A percentile compares a stretch with the other conserved stretches of the same genome.
phyloP scores from a whole-genome alignment of 139 green algal genomes.

The Eudorina sp. region DNA sequence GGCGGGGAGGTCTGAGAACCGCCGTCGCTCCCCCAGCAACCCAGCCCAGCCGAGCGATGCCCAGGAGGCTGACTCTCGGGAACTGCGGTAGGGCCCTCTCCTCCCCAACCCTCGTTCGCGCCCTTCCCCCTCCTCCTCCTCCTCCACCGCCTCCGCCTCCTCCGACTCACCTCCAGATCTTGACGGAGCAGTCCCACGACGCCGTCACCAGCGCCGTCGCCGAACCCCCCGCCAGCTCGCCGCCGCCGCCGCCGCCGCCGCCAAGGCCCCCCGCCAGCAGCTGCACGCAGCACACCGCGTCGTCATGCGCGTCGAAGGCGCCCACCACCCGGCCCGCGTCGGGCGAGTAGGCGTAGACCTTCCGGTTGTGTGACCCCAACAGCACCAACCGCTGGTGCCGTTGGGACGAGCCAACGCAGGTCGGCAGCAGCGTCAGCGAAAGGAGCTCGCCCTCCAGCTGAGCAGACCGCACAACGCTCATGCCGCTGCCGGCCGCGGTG shows the following conservation, averaged over 20 bases:
- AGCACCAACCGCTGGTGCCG: constrained; percentile 62
- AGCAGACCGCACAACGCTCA: constrained; percentile 45
- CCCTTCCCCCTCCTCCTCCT: too few species aligned
- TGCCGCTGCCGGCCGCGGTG: background rate
- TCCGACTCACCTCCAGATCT: constrained; percentile 63
- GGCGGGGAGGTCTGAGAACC: too few species aligned
- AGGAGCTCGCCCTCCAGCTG: constrained; percentile 64
- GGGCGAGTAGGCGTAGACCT: constrained; percentile 67
- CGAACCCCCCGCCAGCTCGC: background rate
- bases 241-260: background rate
- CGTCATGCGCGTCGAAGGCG: constrained; percentile 73
- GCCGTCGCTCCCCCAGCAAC: too few species aligned
- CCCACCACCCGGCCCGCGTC: constrained; percentile 69
- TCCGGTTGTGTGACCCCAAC: constrained; percentile 70
- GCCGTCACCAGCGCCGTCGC: constrained; percentile 58
- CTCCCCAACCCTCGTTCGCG: too few species aligned
- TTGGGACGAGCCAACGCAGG: background rate
- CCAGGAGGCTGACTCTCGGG: too few species aligned
- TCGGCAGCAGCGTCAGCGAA: constrained; percentile 65
- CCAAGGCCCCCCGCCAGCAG: background rate
- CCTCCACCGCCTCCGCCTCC: too few species aligned
- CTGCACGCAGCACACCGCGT: constrained; percentile 77
- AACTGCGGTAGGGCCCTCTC: too few species aligned
- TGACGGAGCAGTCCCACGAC: constrained; percentile 84
- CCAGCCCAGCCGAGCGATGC: too few species aligned